Conservation (phyloP, 148 eudicot species). For the Diospyros lotus region DNA sequence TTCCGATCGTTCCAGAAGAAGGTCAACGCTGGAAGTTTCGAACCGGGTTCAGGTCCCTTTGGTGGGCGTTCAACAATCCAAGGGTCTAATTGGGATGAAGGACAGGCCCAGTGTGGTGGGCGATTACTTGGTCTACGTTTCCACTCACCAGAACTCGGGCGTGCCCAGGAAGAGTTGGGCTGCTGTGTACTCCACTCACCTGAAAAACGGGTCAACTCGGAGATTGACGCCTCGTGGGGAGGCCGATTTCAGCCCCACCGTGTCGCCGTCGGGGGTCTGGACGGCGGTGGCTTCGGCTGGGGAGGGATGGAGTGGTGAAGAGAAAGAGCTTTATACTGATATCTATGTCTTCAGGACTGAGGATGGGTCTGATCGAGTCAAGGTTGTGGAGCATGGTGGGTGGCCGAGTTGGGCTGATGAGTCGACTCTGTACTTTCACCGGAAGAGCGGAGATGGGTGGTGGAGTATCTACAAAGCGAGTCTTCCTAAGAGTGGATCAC, state of each 20-base stretch:
- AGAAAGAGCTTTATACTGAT: conserved; percentile 52
- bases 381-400: conserved; percentile 72
- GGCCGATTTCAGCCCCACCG: conserved; percentile 88
- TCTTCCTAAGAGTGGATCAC: conserved; percentile 15
- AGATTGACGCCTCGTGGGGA: conserved; percentile 67
- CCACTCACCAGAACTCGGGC: conserved; percentile 66
- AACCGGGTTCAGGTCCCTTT: conserved; percentile 38
- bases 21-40: conserved; percentile 24
- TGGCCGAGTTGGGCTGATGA: conserved; percentile 97
- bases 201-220: conserved; percentile 51
- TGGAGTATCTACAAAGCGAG: conserved; percentile 19
- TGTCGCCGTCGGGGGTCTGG: conserved; percentile 19
- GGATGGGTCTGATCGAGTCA: conserved; percentile 70
- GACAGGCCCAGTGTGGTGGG: conserved; percentile 76
- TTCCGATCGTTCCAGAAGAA: conserved; percentile 21
- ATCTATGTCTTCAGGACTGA: conserved; percentile 59
- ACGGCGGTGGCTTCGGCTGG: conserved; percentile 87
- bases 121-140: conserved; percentile 52
- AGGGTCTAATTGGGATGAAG: conserved; percentile 47
- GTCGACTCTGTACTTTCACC: conserved; percentile 65
- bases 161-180: conserved; percentile 69
- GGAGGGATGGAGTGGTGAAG: conserved; percentile 71
- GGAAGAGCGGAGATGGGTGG: conserved; percentile 70
- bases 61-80: conserved; percentile 15
- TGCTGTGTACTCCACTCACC: conserved; percentile 72